phyloP scores from a whole-genome alignment of 2,329 filamentous ascomycete genomes.

The Scedosporium boydii region DNA sequence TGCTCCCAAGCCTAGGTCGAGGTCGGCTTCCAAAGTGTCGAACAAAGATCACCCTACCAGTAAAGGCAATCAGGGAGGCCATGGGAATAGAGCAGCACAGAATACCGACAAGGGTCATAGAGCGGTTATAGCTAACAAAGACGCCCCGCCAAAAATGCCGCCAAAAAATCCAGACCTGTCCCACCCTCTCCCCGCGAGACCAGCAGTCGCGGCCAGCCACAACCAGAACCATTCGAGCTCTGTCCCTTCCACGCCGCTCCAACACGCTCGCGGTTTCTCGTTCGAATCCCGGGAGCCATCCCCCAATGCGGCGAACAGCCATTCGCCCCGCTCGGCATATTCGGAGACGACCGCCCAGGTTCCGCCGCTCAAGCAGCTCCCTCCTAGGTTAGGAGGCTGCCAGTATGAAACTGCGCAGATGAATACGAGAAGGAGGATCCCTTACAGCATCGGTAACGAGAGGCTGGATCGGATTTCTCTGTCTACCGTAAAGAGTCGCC shows the following conservation, averaged over 20 bases:
- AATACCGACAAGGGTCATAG: constrained; percentile 50
- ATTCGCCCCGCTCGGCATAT: constrained; percentile 82
- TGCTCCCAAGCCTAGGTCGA: constrained; percentile 36
- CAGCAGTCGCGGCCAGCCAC: constrained; percentile 10
- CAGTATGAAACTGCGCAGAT: constrained; percentile 83
- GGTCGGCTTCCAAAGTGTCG: constrained; percentile 51
- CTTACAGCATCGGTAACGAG: constrained; percentile 81
- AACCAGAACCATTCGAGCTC: constrained; percentile 62
- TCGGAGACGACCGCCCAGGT: constrained; percentile 76
- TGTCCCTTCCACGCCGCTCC: constrained; percentile 86
- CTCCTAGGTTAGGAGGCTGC: constrained; percentile 54
- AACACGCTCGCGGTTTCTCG: constrained; percentile 74
- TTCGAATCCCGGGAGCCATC: constrained; percentile 73
- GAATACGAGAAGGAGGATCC: constrained; percentile 75
- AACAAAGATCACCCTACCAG: constrained; percentile 38
- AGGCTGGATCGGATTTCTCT: constrained; percentile 62
- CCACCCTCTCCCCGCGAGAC: constrained; percentile 14
- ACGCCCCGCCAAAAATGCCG: constrained; percentile 40
- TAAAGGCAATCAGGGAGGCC: constrained; percentile 43
- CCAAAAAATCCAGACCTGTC: constrained; percentile 28
- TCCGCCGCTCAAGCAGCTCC: constrained; percentile 57
- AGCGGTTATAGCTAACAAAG: constrained; percentile 51
- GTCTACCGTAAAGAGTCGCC: constrained; percentile 60
- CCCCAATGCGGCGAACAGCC: constrained; percentile 64
- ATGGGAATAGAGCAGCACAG: constrained; percentile 55